Evolutionary conservation across 2,329 filamentous ascomycete species (phyloP), one percentile per base, ranked within the genome.

Genomic region (Verticillium isaacii): DNA sequence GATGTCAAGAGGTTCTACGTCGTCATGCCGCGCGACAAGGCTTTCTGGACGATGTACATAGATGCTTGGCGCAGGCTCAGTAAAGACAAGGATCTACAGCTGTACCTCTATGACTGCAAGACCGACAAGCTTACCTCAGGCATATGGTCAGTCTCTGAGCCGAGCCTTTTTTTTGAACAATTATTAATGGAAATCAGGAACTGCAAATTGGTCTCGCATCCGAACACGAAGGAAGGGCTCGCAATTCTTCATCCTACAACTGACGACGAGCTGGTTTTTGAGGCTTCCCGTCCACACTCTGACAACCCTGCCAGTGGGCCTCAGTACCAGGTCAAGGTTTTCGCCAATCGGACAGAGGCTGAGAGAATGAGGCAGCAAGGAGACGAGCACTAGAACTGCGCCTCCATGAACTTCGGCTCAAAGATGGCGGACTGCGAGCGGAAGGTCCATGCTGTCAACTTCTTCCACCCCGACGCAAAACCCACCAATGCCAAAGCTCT

Each of bases 371-470:
- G 4, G 6, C 12, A 25, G 19, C 36, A 55, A 32, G 56, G 52
- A 11, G 29, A 9, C 12, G 34, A 32, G 19, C 60, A 59, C 12
- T 62, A 62, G 60, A 23, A 59, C 45, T 62, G 60, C 41, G 57
- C 56, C 32, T 55, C 41, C 34, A 34, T 62, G n/a, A 5, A 0
- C 45, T 62, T 62, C n/a, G 50, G 56, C 19, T 32, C 50, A 3
- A 36, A 37, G 8, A 0, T 62, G 12, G 0, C 8, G 6, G 56
- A 62, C 11, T 12, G 17, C 32, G 12, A 57, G 36, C 32, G 54
- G 1, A 60, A 56, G 52, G 54, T 56, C 32, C 36, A 60, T 32
- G 59, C 50, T 17, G 14, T 41, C 32, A 14, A 41, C 50, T 7
- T 7, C 25, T 52, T 57, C 54, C 32, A 17, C 7, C 19, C 23